Evolutionary conservation across 257 asterid species (phyloP).

Genomic region (Fraxinus americana): DNA sequence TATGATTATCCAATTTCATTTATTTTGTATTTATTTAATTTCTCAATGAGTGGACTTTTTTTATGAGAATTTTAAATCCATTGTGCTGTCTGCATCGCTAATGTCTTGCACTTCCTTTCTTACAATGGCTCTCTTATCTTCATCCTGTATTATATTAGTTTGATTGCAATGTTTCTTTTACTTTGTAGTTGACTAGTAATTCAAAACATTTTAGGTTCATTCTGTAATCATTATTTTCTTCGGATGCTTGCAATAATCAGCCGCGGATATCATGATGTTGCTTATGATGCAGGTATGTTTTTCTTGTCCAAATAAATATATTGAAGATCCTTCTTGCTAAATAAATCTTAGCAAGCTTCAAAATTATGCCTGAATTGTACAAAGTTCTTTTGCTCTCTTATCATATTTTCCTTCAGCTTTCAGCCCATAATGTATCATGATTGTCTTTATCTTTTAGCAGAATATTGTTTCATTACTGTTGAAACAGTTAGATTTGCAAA

Average conservation of each 20-base stretch:
- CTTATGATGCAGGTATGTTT: constrained; percentile 52
- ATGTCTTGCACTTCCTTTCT: neutral
- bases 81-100: neutral
- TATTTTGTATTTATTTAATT: constrained; percentile 14
- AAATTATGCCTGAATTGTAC: constrained; percentile 13
- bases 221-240: constrained; percentile 92
- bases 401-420: neutral
- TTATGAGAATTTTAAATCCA: neutral
- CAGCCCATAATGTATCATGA: neutral
- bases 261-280: constrained; percentile 67
- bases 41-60: neutral
- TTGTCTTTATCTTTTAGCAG: constrained; percentile 6
- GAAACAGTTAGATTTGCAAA: neutral
- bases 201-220: constrained; percentile 51
- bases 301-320: constrained; percentile 1
- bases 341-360: constrained; percentile 5
- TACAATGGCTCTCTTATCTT: constrained; percentile 4
- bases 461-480: constrained; percentile 9
- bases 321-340: neutral
- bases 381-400: constrained; percentile 16
- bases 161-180: constrained; percentile 19
- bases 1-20: constrained; percentile 17
- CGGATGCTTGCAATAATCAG: constrained; percentile 79
- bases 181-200: constrained; percentile 11
- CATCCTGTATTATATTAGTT: constrained; percentile 13